These are phyloP conservation scores for Rhizopogon salebrosus DNA, from an alignment of 768 basidiomycete genomes.

Conservation along the genomic window DNA sequence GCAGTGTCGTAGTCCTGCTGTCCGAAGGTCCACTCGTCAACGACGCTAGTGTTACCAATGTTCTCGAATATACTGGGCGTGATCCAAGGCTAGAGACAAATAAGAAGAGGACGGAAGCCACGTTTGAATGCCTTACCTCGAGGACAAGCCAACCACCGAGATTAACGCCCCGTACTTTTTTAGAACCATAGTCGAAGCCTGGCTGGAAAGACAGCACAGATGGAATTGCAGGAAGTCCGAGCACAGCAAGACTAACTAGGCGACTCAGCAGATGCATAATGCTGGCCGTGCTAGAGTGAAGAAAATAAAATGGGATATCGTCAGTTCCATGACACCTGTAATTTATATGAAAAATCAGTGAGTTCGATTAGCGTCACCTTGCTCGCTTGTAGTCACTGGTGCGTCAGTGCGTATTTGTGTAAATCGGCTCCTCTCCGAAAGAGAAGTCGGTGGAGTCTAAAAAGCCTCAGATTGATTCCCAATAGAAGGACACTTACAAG, in stretches of 20 bases:
- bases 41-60: conserved; percentile 40
- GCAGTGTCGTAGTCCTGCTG: conserved; percentile 40
- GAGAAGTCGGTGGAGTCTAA: no score
- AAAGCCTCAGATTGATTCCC: no score
- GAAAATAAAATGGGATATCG: not conserved
- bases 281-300: not conserved
- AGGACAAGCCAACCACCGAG: conserved; percentile 31
- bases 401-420: no score
- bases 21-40: conserved; percentile 49
- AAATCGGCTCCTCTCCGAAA: no score
- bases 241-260: not conserved
- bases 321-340: no score
- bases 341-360: not conserved
- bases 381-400: no score
- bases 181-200: conserved; percentile 23
- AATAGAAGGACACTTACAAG: no score
- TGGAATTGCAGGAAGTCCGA: conserved; percentile 1
- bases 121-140: conserved; percentile 8
- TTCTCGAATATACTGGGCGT: conserved; percentile 72
- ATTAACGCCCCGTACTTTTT: conserved; percentile 28
- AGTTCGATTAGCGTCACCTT: no score
- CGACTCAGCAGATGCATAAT: conserved; percentile 1
- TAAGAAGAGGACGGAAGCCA: conserved; percentile 22
- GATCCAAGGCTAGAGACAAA: conserved; percentile 55
- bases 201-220: conserved; percentile 8